Evolutionary conservation across 2,329 filamentous ascomycete genomes (phyloP), one percentile per base, ranked within the genome.

Genomic region (Neospermospora avenae): DNA sequence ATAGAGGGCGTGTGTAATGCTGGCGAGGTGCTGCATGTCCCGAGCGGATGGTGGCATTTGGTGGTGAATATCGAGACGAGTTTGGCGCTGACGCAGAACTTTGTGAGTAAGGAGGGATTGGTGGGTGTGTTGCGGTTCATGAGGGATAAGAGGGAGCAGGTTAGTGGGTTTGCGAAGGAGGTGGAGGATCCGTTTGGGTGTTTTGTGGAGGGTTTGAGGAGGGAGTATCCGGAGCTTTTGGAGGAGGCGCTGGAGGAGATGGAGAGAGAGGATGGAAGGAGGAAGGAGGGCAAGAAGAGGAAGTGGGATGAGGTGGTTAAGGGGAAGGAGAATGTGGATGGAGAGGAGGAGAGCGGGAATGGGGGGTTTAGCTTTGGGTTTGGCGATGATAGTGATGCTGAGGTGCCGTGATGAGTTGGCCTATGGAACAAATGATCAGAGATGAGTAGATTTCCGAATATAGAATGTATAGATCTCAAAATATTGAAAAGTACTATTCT

Each of bases 21-120:
- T 44, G 93, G 93, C 2, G 95, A 98, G 74, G 87, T 98, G 16
- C 76, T 98, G 53, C 91, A 97, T 72, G 93, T 98, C 5, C 93
- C 95, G 0, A 92, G 88, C 55, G 93, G 93, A 5, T 98, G 93
- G 93, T 98, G 95, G 87, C 93, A 98, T 78, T 78, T 98, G 34
- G 95, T 98, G 10, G 87, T 98, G 48, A 98, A 98, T 71, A 77
- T 96, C 1, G 89, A 92, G 67, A 81, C 84, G 13, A 89, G 90
- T 45, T 89, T 98, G 64, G 95, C 93, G 3, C 81, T 98, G 65
- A 98, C 93, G 7, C 93, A 98, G 73, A 98, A 98, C 72, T 97
- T 98, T 71, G 90, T 98, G 13, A 93, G 95, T 0, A 75, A 76
- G 41, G 78, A 78, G 63, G 88, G 93, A 69, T 76, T 97, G 1